Conservation (phyloP, 2,329 filamentous ascomycete genomes). For the Cladosporium sp. region DNA sequence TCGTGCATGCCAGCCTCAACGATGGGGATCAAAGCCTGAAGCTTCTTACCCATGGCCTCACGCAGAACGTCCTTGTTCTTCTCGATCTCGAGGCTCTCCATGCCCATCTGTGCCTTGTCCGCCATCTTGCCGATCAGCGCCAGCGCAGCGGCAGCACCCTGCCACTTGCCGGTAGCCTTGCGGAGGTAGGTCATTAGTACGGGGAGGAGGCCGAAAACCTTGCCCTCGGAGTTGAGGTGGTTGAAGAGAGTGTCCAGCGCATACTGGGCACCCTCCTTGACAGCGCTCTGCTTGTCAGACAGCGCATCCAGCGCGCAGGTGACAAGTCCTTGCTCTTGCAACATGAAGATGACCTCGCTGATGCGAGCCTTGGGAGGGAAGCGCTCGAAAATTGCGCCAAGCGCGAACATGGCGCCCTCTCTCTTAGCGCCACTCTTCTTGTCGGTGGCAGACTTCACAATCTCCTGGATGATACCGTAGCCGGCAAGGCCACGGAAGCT, state of each 20-base stretch:
- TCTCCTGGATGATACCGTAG: slow-evolving; percentile 57
- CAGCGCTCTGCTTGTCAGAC: slow-evolving; percentile 81
- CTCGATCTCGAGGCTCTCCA: slow-evolving; percentile 79
- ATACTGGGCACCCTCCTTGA: slow-evolving; percentile 88
- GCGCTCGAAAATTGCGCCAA: slow-evolving; percentile 88
- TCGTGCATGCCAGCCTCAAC: slow-evolving; percentile 95
- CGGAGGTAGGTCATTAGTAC: slow-evolving; percentile 67
- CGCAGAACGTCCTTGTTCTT: slow-evolving; percentile 82
- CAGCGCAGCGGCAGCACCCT: slow-evolving; percentile 83
- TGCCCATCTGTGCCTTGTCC: slow-evolving; percentile 81
- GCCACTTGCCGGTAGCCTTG: slow-evolving; percentile 91
- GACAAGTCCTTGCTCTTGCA: slow-evolving; percentile 73
- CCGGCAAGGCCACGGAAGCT: slow-evolving; percentile 56
- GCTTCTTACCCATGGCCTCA: slow-evolving; percentile 80
- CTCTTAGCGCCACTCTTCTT: slow-evolving; percentile 85
- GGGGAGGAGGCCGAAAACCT: slow-evolving; percentile 77
- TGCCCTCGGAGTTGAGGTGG: slow-evolving; percentile 71
- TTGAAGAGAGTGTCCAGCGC: slow-evolving; percentile 83
- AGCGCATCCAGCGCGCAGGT: slow-evolving; percentile 72
- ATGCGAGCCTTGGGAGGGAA: slow-evolving; percentile 71
- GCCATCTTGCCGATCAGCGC: slow-evolving; percentile 87
- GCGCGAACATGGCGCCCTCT: slow-evolving; percentile 89
- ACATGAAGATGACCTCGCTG: slow-evolving; percentile 72
- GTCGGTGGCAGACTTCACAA: slow-evolving; percentile 74
- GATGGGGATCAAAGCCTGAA: slow-evolving; percentile 82